A percentile compares a stretch with the other conserved stretches of the same genome.
Conservation (phyloP, 306 rosid species). For the Cucurbita maxima region DNA sequence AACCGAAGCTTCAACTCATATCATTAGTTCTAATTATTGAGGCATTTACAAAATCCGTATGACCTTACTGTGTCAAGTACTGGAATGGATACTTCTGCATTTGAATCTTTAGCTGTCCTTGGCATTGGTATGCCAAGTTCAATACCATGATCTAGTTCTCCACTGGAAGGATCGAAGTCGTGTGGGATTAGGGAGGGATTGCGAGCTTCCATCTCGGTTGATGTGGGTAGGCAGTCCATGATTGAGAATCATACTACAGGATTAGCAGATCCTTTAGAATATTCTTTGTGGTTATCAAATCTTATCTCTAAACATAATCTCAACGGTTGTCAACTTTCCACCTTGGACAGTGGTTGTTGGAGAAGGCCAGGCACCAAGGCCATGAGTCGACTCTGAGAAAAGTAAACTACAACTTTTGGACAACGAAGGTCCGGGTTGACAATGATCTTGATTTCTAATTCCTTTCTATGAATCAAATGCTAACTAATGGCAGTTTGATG, state of each 20-base stretch:
- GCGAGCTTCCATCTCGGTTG: background rate
- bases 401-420: background rate
- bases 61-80: background rate
- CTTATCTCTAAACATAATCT: background rate
- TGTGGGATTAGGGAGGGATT: background rate
- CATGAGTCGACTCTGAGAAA: background rate
- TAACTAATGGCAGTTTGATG: background rate
- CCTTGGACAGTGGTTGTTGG: background rate
- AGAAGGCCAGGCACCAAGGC: background rate
- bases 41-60: background rate
- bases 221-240: background rate
- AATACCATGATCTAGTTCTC: background rate
- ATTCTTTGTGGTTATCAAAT: background rate
- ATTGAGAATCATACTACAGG: background rate
- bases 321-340: slow-evolving; percentile 4
- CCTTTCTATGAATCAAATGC: background rate
- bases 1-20: background rate
- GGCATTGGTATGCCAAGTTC: background rate
- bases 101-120: background rate
- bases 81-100: background rate
- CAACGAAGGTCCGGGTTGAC: background rate
- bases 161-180: background rate
- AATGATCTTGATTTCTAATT: background rate
- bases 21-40: background rate
- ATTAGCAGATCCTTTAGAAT: background rate